These are phyloP conservation scores for Hibiscus tridactylites DNA, from an alignment of 345 rosid genomes.

Conservation along the genomic window DNA sequence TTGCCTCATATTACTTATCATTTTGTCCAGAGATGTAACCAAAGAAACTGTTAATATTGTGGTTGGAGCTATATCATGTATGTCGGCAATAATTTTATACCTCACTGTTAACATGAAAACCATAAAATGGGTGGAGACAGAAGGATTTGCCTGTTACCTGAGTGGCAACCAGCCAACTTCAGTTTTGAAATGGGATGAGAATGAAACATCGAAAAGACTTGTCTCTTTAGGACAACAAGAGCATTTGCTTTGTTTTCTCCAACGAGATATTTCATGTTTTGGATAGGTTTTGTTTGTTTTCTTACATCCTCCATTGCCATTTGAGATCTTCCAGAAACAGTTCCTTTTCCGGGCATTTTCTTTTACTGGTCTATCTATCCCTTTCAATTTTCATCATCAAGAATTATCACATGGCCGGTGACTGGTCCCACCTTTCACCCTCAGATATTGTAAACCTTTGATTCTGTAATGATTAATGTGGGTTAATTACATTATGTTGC, in stretches of 20 bases:
- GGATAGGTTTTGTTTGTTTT: neutral
- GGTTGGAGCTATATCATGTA: neutral
- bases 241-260: conserved; percentile 29
- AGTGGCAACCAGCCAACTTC: conserved; percentile 39
- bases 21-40: neutral
- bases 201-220: conserved; percentile 58
- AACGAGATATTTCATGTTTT: neutral
- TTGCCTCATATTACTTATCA: neutral
- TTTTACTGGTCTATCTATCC: neutral
- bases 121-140: neutral
- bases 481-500: neutral
- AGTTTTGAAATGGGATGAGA: conserved; percentile 45
- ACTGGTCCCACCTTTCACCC: neutral
- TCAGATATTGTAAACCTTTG: neutral
- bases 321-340: neutral
- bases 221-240: conserved; percentile 43
- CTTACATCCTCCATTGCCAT: neutral
- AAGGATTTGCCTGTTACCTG: conserved; percentile 29
- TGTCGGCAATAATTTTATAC: neutral
- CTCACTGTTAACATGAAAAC: conserved; percentile 2
- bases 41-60: neutral
- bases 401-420: neutral
- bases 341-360: neutral
- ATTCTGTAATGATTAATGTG: neutral
- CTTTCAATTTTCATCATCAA: neutral